These are phyloP conservation scores for Nemania sp. DNA, from an alignment of 2,329 filamentous ascomycete species.

Conservation along the genomic window DNA sequence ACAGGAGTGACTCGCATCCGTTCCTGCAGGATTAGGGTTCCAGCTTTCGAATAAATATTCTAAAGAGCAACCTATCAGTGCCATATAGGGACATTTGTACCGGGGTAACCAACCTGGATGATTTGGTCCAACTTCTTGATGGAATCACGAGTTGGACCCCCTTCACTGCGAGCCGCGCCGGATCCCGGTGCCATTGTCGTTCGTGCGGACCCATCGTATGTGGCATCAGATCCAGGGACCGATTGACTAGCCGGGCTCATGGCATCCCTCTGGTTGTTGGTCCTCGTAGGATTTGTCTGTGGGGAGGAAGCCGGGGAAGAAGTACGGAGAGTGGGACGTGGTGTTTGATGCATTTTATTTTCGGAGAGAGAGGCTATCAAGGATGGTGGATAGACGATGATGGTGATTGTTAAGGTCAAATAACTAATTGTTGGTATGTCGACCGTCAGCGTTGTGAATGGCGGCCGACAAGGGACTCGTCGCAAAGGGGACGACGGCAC, in stretches of 20 bases:
- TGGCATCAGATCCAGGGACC: constrained; percentile 59
- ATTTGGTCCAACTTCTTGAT: constrained; percentile 91
- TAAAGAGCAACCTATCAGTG: constrained; percentile 53
- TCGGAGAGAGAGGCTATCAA: constrained; percentile 14
- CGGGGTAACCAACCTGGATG: constrained; percentile 76
- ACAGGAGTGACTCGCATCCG: constrained; percentile 71
- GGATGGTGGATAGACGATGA: constrained; percentile 9
- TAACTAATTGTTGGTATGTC: constrained; percentile 11
- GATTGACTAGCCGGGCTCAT: constrained; percentile 54
- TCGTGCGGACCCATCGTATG: constrained; percentile 55
- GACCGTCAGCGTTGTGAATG: constrained; percentile 19
- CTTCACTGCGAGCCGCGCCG: constrained; percentile 57
- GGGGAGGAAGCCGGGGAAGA: constrained; percentile 79
- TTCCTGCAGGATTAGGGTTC: constrained; percentile 84
- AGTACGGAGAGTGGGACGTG: constrained; percentile 77
- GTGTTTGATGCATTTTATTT: constrained; percentile 86
- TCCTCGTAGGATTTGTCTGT: constrained; percentile 77
- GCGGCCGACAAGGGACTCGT: constrained; percentile 24
- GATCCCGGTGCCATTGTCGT: constrained; percentile 57
- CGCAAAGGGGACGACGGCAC: constrained; percentile 15
- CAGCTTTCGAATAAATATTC: constrained; percentile 93
- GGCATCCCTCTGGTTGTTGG: constrained; percentile 80
- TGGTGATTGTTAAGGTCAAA: constrained; percentile 13
- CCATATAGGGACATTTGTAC: not conserved
- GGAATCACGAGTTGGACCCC: constrained; percentile 71